Conservation (phyloP, 495 filamentous ascomycete genomes). For the Xylaria venustula region DNA sequence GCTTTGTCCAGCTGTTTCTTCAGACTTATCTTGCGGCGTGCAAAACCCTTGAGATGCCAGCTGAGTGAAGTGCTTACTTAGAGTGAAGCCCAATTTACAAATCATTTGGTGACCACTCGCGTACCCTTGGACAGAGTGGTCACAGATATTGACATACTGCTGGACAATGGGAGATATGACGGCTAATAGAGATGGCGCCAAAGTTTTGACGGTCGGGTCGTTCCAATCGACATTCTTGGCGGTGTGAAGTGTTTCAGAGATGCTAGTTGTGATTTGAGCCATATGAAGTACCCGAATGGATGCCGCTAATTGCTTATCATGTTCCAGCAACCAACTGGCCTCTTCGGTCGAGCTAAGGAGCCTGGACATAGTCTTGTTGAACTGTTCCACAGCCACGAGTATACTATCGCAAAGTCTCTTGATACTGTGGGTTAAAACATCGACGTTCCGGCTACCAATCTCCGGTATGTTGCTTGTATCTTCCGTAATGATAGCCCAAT, state of each 20-base stretch:
- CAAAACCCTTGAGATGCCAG: constrained; percentile 87
- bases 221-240: constrained; percentile 50
- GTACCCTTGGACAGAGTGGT: constrained; percentile 50
- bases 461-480: not conserved
- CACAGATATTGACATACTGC: constrained; percentile 65
- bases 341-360: constrained; percentile 58
- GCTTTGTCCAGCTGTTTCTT: constrained; percentile 59
- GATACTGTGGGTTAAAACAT: constrained; percentile 34
- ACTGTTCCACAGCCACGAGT: constrained; percentile 70
- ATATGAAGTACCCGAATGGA: constrained; percentile 59
- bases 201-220: constrained; percentile 38
- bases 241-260: constrained; percentile 46
- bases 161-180: constrained; percentile 70
- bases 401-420: constrained; percentile 62
- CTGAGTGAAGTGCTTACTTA: constrained; percentile 72
- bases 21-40: constrained; percentile 73
- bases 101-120: constrained; percentile 61
- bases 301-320: constrained; percentile 55
- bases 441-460: not conserved
- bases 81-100: constrained; percentile 69
- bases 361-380: constrained; percentile 47
- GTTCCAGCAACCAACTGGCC: constrained; percentile 59
- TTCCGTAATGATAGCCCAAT: constrained; percentile 35
- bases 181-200: constrained; percentile 61
- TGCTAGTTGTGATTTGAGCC: constrained; percentile 45